Evolutionary conservation across 148 eudicot genomes (phyloP), one percentile per base, ranked within the genome.

Genomic region (Drosera capensis): DNA sequence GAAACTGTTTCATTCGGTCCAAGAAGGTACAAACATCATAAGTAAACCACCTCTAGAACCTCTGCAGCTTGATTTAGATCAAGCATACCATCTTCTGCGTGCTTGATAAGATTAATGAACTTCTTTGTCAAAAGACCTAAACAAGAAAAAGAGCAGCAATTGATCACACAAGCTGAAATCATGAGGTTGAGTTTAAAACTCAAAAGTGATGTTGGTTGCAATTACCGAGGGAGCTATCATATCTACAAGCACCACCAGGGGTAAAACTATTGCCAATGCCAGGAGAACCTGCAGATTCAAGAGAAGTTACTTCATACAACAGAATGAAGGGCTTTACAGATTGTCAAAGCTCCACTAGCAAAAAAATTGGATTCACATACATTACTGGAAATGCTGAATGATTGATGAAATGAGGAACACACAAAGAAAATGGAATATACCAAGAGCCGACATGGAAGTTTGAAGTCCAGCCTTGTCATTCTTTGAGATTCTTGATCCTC

Each of bases 1-100:
- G 18, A 41, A 7, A 41, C 20, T 17, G 23, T 19, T 39, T 39
- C 11, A 28, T 28, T 5, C 0, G 31, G n/a, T 11, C n/a, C 11
- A 23, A 19, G 23, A 41, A 17, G 23, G 14, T 8, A 17, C 23
- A n/a, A n/a, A n/a, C 23, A 41, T n/a, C n/a, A 17, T 8, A 41
- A 41, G n/a, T 8, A 21, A 41, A 41, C 9, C 62, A 88, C 97
- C 83, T 84, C 95, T 49, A 90, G 63, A 26, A 94, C 78, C 44
- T 81, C 80, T 50, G 95, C 99, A 34, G 99, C 99, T 49, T 74
- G 70, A 63, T 90, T 90, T 45, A 90, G 63, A 76, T 90, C 99
- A 70, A 90, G 99, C 43, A 78, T 68, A 63, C 99, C 95, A 70
- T 90, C 88, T 72, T 85, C 95, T 3, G 99, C 88, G 44, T 77